phyloP scores from a whole-genome alignment of 2,329 filamentous ascomycete species.

The Intubia oerlemansii region DNA sequence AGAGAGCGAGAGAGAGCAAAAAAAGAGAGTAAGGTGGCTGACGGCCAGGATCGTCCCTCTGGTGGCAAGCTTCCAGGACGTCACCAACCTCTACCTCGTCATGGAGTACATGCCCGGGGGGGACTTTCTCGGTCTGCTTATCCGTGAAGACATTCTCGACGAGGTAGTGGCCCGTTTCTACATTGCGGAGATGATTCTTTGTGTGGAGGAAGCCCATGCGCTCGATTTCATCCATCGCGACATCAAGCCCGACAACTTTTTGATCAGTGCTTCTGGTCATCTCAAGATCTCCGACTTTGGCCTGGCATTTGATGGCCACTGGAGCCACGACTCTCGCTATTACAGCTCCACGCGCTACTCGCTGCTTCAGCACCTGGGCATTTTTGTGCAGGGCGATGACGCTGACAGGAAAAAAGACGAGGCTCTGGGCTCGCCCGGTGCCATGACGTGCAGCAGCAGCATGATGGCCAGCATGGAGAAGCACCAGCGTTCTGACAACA shows the following conservation, averaged over 20 bases:
- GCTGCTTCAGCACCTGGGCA: constrained; percentile 53
- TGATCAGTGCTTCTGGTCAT: constrained; percentile 74
- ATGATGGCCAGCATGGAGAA: constrained; percentile 18
- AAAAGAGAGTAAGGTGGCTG: no score
- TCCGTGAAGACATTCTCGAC: constrained; percentile 63
- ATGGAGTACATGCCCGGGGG: constrained; percentile 98
- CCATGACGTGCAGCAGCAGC: constrained; percentile 15
- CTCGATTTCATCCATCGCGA: constrained; percentile 87
- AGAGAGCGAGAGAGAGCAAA: no score
- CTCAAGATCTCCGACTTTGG: constrained; percentile 94
- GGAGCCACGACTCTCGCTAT: constrained; percentile 77
- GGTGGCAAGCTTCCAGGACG: constrained; percentile 75
- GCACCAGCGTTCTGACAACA: constrained; percentile 14
- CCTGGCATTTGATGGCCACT: constrained; percentile 84
- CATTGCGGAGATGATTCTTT: constrained; percentile 86
- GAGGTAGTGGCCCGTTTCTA: constrained; percentile 72
- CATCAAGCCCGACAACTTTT: constrained; percentile 92
- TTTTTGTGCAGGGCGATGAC: constrained; percentile 52
- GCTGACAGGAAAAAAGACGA: constrained; percentile 30
- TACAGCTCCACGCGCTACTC: constrained; percentile 67
- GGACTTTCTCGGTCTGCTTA: constrained; percentile 73
- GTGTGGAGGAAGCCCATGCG: constrained; percentile 77
- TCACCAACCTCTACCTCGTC: constrained; percentile 66
- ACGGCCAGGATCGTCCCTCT: constrained; percentile 75
- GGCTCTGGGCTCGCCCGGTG: background rate